These are phyloP conservation scores for Exophiala mesophila DNA, from an alignment of 2,329 filamentous ascomycete species.

Conservation along the genomic window DNA sequence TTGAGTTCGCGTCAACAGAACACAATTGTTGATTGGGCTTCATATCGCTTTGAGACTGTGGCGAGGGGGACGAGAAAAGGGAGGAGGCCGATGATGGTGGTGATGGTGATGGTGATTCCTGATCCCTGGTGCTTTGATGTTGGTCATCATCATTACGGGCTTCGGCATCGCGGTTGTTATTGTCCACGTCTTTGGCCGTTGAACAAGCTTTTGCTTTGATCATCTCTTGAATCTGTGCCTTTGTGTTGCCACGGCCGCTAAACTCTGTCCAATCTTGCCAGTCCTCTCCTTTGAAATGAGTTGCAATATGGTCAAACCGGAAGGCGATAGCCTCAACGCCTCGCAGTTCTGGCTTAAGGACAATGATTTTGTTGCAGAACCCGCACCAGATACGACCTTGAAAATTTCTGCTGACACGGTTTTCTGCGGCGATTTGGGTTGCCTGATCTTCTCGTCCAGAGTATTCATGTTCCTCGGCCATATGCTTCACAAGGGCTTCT, in stretches of 20 bases:
- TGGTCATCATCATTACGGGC: background rate
- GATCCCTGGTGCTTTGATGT: background rate
- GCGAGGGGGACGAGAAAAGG: background rate
- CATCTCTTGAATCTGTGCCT: background rate
- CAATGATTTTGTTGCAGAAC: constrained; percentile 62
- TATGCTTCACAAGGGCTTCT: constrained; percentile 54
- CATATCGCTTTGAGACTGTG: background rate
- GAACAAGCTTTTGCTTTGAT: background rate
- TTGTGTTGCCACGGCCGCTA: constrained; percentile 11
- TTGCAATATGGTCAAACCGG: constrained; percentile 69
- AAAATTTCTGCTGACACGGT: constrained; percentile 60
- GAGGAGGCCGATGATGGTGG: background rate
- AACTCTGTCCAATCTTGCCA: constrained; percentile 21
- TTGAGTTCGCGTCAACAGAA: no score
- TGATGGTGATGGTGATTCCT: background rate
- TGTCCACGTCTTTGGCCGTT: background rate
- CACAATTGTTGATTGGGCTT: no score
- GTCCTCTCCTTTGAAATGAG: constrained; percentile 36
- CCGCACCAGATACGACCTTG: constrained; percentile 78
- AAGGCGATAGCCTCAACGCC: constrained; percentile 56
- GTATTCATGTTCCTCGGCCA: constrained; percentile 5
- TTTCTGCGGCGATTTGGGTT: constrained; percentile 41
- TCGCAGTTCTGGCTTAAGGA: constrained; percentile 39
- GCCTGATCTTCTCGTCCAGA: constrained; percentile 22
- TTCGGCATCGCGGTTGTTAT: background rate